phyloP scores from a whole-genome alignment of 495 filamentous ascomycete genomes.

The Annulohypoxylon moriforme region DNA sequence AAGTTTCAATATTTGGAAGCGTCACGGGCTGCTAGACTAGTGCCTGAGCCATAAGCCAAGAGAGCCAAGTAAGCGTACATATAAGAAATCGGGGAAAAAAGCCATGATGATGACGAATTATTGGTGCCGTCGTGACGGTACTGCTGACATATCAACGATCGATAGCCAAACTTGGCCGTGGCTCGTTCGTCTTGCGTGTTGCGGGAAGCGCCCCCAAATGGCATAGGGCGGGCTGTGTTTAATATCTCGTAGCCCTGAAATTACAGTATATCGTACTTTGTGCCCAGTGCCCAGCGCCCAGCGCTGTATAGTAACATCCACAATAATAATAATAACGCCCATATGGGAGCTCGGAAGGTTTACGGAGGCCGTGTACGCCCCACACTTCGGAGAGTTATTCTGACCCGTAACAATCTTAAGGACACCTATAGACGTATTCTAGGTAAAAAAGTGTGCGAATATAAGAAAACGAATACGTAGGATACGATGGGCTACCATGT shows the following conservation, averaged over 20 bases:
- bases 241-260: background rate
- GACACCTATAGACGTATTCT: background rate
- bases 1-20: no score
- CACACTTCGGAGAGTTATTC: constrained; percentile 21
- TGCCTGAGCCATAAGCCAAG: background rate
- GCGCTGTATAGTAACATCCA: background rate
- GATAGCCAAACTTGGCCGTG: background rate
- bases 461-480: constrained; percentile 37
- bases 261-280: background rate
- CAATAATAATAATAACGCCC: background rate
- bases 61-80: background rate
- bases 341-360: constrained; percentile 1
- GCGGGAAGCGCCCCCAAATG: background rate
- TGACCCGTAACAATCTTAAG: background rate
- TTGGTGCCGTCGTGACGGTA: constrained; percentile 7
- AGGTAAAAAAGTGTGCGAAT: background rate
- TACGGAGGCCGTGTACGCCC: constrained; percentile 22
- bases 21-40: no score
- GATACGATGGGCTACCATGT: background rate
- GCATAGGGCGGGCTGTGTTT: constrained; percentile 1
- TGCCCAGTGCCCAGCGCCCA: background rate
- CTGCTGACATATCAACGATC: background rate
- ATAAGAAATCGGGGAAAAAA: background rate
- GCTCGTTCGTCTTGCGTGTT: constrained; percentile 8
- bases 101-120: constrained; percentile 10